These are phyloP conservation scores for Fusarium coffeatum DNA, from an alignment of 2,329 filamentous ascomycete species.

Conservation along the genomic window DNA sequence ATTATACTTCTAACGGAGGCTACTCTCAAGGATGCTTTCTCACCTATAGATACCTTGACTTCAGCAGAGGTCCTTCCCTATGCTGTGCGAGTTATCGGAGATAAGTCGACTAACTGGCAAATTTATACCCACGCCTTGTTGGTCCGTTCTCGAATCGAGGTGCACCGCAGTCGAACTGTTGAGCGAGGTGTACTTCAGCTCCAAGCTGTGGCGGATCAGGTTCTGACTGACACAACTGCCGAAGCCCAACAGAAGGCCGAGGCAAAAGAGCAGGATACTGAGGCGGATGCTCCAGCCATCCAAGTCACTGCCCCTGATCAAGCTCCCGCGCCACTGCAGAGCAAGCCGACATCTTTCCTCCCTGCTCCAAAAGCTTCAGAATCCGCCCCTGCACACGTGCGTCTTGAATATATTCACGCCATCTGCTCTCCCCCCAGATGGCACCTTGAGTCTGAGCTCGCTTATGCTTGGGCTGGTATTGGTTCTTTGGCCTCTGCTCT, in stretches of 20 bases:
- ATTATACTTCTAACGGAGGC: slow-evolving; percentile 89
- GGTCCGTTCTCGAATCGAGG: slow-evolving; percentile 88
- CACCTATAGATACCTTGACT: slow-evolving; percentile 85
- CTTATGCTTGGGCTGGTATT: slow-evolving; percentile 89
- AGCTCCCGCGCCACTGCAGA: slow-evolving; percentile 35
- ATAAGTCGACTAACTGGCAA: slow-evolving; percentile 96
- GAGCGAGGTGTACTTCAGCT: slow-evolving; percentile 92
- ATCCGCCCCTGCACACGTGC: slow-evolving; percentile 79
- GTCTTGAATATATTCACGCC: slow-evolving; percentile 85
- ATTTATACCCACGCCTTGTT: slow-evolving; percentile 94
- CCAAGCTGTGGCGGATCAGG: slow-evolving; percentile 94
- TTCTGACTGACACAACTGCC: slow-evolving; percentile 82
- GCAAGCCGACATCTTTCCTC: slow-evolving; percentile 79
- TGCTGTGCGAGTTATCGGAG: slow-evolving; percentile 85
- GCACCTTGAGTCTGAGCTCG: slow-evolving; percentile 94
- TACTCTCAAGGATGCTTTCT: slow-evolving; percentile 88
- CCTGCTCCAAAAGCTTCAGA: slow-evolving; percentile 80
- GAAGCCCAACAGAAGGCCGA: slow-evolving; percentile 47
- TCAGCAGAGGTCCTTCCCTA: slow-evolving; percentile 95
- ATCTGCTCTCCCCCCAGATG: slow-evolving; percentile 87
- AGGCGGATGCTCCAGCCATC: slow-evolving; percentile 58
- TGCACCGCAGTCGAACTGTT: slow-evolving; percentile 85
- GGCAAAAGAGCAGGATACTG: slow-evolving; percentile 39
- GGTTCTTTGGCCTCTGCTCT: slow-evolving; percentile 90
- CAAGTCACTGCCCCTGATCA: slow-evolving; percentile 56